Evolutionary conservation across 208 protist species (phyloP).

Genomic region (Trypanosoma scelopori): DNA sequence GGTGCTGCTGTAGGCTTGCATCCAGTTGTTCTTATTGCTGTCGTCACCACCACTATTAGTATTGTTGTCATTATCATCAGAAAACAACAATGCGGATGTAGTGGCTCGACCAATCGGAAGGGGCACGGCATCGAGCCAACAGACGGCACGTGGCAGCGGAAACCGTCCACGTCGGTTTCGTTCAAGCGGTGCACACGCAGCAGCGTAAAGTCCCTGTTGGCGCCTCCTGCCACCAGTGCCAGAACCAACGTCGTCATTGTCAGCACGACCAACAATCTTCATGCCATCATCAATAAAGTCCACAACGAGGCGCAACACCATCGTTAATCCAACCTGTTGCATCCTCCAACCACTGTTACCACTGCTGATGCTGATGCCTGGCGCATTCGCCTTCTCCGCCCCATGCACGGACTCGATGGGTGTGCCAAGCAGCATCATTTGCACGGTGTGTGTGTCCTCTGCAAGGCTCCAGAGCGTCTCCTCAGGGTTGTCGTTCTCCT

Average conservation of each 20-base stretch:
- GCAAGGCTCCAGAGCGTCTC: slow-evolving; percentile 26
- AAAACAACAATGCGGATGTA: slow-evolving; percentile 12
- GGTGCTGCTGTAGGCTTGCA: background rate
- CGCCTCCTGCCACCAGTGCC: background rate
- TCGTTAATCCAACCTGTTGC: slow-evolving; percentile 18
- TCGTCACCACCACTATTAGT: background rate
- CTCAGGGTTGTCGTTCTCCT: slow-evolving; percentile 9
- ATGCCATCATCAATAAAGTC: slow-evolving; percentile 28
- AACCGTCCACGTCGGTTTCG: slow-evolving; percentile 10
- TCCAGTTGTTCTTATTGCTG: background rate
- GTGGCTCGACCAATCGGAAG: slow-evolving; percentile 25
- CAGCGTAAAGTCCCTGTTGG: slow-evolving; percentile 22
- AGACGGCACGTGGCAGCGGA: slow-evolving; percentile 22
- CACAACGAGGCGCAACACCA: slow-evolving; percentile 22
- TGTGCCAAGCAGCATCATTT: slow-evolving; percentile 22
- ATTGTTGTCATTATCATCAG: background rate
- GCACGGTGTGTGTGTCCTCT: slow-evolving; percentile 24
- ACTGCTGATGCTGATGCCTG: background rate
- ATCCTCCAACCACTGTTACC: slow-evolving; percentile 12
- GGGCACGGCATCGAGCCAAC: slow-evolving; percentile 19
- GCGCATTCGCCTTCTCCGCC: background rate
- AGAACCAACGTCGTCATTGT: background rate
- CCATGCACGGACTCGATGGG: slow-evolving; percentile 9
- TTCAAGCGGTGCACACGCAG: background rate
- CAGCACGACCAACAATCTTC: background rate